A percentile compares a stretch with the other conserved stretches of the same genome.
phyloP scores from a whole-genome alignment of 2,329 filamentous ascomycete species.

The Trichoderma citrinoviride region DNA sequence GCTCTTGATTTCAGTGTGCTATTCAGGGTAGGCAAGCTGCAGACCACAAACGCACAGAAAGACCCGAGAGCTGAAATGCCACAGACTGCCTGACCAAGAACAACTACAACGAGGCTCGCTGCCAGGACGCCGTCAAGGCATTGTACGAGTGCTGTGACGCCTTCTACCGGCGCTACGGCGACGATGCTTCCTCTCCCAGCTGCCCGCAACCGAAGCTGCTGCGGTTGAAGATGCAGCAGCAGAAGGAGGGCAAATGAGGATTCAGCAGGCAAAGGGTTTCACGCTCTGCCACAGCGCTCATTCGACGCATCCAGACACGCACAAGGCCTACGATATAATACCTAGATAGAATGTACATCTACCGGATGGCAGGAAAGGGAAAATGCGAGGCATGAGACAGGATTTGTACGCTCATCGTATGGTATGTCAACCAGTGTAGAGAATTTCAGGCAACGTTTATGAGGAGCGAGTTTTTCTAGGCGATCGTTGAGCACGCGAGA shows the following conservation, averaged over 20 bases:
- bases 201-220: slow-evolving; percentile 82
- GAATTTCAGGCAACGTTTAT: slow-evolving; percentile 64
- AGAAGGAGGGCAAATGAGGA: slow-evolving; percentile 41
- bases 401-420: slow-evolving; percentile 46
- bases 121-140: slow-evolving; percentile 72
- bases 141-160: slow-evolving; percentile 90
- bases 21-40: slow-evolving; percentile 71
- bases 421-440: slow-evolving; percentile 44
- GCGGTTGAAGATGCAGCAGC: slow-evolving; percentile 80
- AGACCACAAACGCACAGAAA: background rate
- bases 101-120: slow-evolving; percentile 81
- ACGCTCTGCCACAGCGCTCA: background rate
- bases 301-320: background rate
- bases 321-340: background rate
- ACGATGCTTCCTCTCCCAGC: slow-evolving; percentile 71
- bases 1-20: slow-evolving; percentile 60
- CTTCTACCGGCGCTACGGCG: slow-evolving; percentile 79
- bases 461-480: slow-evolving; percentile 82
- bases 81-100: slow-evolving; percentile 83
- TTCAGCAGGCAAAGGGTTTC: background rate
- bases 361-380: background rate
- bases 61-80: background rate
- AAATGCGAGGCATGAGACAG: background rate
- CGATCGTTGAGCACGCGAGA: slow-evolving; percentile 97
- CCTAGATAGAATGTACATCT: slow-evolving; percentile 15